A percentile compares a stretch with the other conserved stretches of the same genome.
Conservation (phyloP, 345 rosid species). For the Garcia nutans region DNA sequence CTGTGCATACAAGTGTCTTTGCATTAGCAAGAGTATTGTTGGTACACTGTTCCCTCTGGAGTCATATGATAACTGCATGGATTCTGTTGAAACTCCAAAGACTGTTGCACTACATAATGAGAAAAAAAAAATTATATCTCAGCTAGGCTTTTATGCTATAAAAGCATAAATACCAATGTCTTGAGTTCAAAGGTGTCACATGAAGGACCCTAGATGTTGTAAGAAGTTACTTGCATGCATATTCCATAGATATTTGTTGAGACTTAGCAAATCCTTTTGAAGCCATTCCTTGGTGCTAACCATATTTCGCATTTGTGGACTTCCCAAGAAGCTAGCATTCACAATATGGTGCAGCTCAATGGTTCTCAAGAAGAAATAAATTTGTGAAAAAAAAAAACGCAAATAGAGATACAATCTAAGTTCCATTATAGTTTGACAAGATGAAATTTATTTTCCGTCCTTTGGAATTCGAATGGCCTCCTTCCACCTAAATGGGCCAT, state of each 20-base stretch:
- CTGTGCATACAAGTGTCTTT: conserved; percentile 26
- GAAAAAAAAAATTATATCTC: not conserved
- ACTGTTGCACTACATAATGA: conserved; percentile 33
- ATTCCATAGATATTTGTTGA: not conserved
- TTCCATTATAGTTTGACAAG: not conserved
- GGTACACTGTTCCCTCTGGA: conserved; percentile 36
- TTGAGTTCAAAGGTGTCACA: not conserved
- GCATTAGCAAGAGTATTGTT: conserved; percentile 37
- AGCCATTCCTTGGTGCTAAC: not conserved
- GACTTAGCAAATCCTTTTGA: not conserved
- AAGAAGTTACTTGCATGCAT: not conserved
- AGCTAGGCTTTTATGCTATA: too few species aligned
- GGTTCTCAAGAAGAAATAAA: not conserved
- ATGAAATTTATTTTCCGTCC: not conserved
- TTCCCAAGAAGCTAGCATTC: not conserved
- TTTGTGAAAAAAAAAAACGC: too few species aligned
- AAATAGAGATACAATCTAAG: not conserved
- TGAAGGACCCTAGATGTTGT: not conserved
- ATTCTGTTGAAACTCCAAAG: conserved; percentile 41
- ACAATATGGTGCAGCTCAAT: too few species aligned
- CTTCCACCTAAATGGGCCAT: not conserved
- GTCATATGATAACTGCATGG: conserved; percentile 39
- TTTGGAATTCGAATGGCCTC: not conserved
- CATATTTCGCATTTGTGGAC: not conserved
- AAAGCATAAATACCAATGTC: not conserved